These are phyloP conservation scores for Geotrichum aggregatum DNA, from an alignment of 1,139 yeast genomes.

Conservation along the genomic window DNA sequence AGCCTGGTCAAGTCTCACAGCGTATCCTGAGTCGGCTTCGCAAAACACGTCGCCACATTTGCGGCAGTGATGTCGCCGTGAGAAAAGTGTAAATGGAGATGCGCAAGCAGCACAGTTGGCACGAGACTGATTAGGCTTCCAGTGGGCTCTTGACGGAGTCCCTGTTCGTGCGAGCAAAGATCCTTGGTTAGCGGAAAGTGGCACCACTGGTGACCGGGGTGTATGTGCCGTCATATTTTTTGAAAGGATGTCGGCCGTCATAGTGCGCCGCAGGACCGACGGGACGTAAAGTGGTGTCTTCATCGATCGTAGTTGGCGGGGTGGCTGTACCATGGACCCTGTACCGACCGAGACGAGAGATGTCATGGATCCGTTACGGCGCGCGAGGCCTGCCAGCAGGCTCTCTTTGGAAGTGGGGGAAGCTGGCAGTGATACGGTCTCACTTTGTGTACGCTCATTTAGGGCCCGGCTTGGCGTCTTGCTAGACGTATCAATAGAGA, in stretches of 20 bases:
- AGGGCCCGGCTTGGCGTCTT: too few species aligned
- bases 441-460: not conserved
- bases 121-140: constrained; percentile 73
- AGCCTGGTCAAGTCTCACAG: constrained; percentile 60
- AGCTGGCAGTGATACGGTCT: constrained; percentile 1
- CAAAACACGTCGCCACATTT: constrained; percentile 92
- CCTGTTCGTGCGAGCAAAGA: not conserved
- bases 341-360: not conserved
- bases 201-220: too few species aligned
- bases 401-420: not conserved
- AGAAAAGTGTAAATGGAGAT: constrained; percentile 41
- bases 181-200: not conserved
- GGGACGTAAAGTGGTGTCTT: constrained; percentile 85
- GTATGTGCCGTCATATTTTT: not conserved
- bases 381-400: not conserved
- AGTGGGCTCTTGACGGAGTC: constrained; percentile 62
- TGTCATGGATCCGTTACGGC: not conserved
- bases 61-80: constrained; percentile 85
- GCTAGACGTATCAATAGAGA: not conserved
- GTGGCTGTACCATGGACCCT: constrained; percentile 8
- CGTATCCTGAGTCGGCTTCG: constrained; percentile 52
- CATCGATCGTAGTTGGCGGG: constrained; percentile 44
- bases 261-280: constrained; percentile 70
- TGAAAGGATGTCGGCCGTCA: constrained; percentile 27
- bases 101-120: constrained; percentile 66